These are phyloP conservation scores for Erodium moschatum DNA, from an alignment of 441 rosid species.

Conservation along the genomic window DNA sequence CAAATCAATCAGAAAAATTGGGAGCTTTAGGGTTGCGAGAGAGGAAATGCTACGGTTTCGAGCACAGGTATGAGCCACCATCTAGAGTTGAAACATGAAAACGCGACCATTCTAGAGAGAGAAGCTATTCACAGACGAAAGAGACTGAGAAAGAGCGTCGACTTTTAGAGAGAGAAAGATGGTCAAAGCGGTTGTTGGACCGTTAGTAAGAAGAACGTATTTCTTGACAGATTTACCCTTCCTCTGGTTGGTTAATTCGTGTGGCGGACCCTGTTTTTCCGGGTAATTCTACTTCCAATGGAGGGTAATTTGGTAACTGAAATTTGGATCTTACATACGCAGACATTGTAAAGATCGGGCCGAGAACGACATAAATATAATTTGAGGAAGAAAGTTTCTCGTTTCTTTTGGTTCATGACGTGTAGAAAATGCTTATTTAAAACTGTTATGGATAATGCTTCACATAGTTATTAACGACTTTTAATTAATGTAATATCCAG, in stretches of 20 bases:
- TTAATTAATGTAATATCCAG: too few species aligned
- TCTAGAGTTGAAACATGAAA: background rate
- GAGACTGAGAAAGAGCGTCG: constrained; percentile 1
- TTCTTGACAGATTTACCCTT: background rate
- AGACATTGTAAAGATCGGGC: constrained; percentile 4
- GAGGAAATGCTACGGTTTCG: background rate
- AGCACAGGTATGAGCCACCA: background rate
- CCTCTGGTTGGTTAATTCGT: background rate
- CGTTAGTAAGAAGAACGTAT: background rate
- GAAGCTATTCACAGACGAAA: background rate
- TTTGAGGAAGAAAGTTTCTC: background rate
- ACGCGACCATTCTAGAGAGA: constrained; percentile 8
- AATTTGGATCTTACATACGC: background rate
- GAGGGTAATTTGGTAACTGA: background rate
- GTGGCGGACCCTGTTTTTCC: background rate
- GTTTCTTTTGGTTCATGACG: background rate
- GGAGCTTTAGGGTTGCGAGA: background rate
- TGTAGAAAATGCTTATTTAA: background rate
- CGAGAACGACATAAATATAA: background rate
- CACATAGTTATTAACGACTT: too few species aligned
- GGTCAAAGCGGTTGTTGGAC: constrained; percentile 11
- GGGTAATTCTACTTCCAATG: background rate
- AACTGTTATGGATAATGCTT: background rate
- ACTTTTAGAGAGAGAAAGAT: constrained; percentile 2
- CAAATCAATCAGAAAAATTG: background rate